Percentiles rank a stretch among this genome's conserved stretches.
These are phyloP conservation scores for Yarrowia keelungensis DNA, from an alignment of 805 yeast genomes.

Conservation along the genomic window DNA sequence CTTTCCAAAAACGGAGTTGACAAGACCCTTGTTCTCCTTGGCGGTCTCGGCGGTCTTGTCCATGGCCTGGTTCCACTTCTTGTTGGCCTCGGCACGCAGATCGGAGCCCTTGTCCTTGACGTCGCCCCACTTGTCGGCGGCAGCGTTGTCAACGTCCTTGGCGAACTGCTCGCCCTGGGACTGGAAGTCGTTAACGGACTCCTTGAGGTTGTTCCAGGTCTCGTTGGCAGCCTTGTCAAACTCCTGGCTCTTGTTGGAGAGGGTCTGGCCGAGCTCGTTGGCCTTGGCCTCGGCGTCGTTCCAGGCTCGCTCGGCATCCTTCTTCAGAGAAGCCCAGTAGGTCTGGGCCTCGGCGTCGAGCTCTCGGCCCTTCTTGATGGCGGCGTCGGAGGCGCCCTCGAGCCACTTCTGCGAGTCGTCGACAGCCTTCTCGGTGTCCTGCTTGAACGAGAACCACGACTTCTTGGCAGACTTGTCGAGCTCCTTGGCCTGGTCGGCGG, in stretches of 20 bases:
- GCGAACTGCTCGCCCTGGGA: constrained; percentile 29
- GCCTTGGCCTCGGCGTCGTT: constrained; percentile 22
- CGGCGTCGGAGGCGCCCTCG: constrained; percentile 3
- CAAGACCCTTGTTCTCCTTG: constrained; percentile 31
- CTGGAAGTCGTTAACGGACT: constrained; percentile 24
- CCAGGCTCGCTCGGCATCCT: constrained; percentile 8
- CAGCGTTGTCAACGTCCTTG: constrained; percentile 35
- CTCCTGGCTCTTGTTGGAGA: constrained; percentile 32
- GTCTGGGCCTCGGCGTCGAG: constrained; percentile 34
- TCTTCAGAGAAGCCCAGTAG: constrained; percentile 33
- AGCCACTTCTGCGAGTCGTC: constrained; percentile 39
- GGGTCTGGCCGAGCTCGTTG: constrained; percentile 12
- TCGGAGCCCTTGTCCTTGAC: constrained; percentile 15
- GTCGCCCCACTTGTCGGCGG: constrained; percentile 24
- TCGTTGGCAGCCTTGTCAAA: constrained; percentile 30
- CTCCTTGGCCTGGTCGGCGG: constrained; percentile 33
- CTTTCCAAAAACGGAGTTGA: constrained; percentile 26
- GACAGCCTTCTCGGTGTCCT: constrained; percentile 39
- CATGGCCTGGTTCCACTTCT: constrained; percentile 38
- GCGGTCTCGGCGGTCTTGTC: constrained; percentile 35
- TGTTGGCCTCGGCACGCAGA: constrained; percentile 25
- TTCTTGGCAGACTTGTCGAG: constrained; percentile 39
- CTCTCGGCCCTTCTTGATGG: constrained; percentile 27
- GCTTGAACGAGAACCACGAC: constrained; percentile 32
- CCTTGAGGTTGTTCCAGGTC: constrained; percentile 31